A percentile compares a stretch with the other conserved stretches of the same genome.
Conservation (phyloP, 345 rosid species). For the Eucalyptus pauciflora region DNA sequence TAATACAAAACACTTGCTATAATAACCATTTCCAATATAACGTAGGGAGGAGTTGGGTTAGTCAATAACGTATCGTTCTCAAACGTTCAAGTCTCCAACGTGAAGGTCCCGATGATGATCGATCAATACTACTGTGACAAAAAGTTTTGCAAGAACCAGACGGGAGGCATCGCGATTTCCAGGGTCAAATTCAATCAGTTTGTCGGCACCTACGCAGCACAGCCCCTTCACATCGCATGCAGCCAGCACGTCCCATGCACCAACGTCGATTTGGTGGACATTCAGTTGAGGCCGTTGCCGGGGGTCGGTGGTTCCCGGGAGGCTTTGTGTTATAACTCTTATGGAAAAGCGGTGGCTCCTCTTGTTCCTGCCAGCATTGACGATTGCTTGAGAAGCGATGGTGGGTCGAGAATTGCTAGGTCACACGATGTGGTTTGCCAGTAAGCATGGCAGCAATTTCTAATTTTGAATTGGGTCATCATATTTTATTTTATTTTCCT, state of each 20-base stretch:
- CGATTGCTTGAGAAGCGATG: conserved; percentile 40
- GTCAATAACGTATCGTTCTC: conserved; percentile 79
- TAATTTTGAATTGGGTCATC: neutral
- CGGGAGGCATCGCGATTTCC: conserved; percentile 58
- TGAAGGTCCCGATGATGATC: conserved; percentile 62
- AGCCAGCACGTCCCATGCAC: conserved; percentile 63
- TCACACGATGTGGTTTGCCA: conserved; percentile 46
- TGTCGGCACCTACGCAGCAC: conserved; percentile 50
- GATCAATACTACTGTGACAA: conserved; percentile 92
- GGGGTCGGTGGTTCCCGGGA: conserved; percentile 13
- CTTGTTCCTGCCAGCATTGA: conserved; percentile 76
- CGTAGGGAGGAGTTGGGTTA: conserved; percentile 63
- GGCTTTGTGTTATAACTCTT: conserved; percentile 76
- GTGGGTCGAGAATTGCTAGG: conserved; percentile 23
- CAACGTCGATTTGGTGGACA: conserved; percentile 49
- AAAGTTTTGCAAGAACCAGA: conserved; percentile 60
- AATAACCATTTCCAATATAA: neutral
- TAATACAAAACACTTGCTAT: neutral
- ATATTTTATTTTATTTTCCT: neutral
- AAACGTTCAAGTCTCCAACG: conserved; percentile 52
- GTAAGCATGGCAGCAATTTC: neutral
- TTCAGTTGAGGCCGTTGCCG: conserved; percentile 44
- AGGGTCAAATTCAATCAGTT: conserved; percentile 50
- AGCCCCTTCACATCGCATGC: conserved; percentile 69
- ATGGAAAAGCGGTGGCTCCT: conserved; percentile 65